Evolutionary conservation across 306 rosid species (phyloP), one percentile per base, ranked within the genome.

Genomic region (Abrus pulchellus): DNA sequence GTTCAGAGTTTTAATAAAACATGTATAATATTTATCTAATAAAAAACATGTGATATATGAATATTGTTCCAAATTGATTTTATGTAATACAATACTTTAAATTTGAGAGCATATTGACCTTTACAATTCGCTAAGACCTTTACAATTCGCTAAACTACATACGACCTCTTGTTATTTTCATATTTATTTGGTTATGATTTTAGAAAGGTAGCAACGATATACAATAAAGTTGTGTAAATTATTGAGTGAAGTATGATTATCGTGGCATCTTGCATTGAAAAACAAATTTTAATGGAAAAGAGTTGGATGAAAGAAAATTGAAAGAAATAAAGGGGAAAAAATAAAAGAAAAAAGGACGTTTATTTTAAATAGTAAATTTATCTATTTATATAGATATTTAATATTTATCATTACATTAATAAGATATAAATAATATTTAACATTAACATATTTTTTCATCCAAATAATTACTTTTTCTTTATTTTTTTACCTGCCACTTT

Each of bases 181-280:
- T 52, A 32, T 78, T 32, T 71, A 48, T 29, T 30, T 81, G 53
- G 8, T 12, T 54, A 36, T 72, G 32, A 63, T 30, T 72, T 71
- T 29, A 10, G 9, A 61, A 71, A 60, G 72, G 65, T 79, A 38
- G 49, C 40, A 80, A 80, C 73, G 29, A 45, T 71, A 41, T 5
- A 65, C 9, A 76, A 20, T 45, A 30, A 78, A 53, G 44, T 77
- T 45, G 47, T 1, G 30, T 50, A 36, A 77, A 38, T 40, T 30
- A 56, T 40, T 1, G 50, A 55, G 47, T 78, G 57, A 44, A 54
- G 12, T 28, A 56, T 30, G 67, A 67, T 78, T 30, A 62, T 54
- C 30, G 64, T 48, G 14, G 10, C 60, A 20, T 14, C 30, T 56
- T 7, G 13, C n/a, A 29, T 30, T 30, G n/a, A 52, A n/a, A 52